Base-by-base conservation (phyloP, 768 basidiomycete species). In the Galerina marginata region DNA sequence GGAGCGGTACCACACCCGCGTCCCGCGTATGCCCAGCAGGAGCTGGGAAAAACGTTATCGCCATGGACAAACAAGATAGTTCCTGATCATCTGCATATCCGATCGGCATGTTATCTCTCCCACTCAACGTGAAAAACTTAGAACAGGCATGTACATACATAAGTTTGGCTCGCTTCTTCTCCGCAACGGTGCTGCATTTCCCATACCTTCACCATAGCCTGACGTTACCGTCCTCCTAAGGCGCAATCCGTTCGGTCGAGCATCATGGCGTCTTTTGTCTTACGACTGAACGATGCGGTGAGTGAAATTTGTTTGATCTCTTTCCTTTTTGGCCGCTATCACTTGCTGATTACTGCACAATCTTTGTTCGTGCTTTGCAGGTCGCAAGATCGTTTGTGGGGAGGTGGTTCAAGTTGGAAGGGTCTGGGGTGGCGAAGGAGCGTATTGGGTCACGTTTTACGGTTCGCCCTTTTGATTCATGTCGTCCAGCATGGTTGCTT, bases 361-460 rank as follows among this genome's bases (percentile, higher is more conserved):
- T 23, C 2, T 47, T 46, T 58, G 60, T 50, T 45, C 36, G 6
- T 39, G 43, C 33, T 54, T 40, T 47, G 42, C 36, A 85, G 83
- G 76, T 83, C 46, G 84, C 83, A 16, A 70, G 70, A 58, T 78
- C 81, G 14, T 71, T 75, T 57, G 74, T 82, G 9, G 90, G 90
- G 54, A 77, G 83, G 69, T 91, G 87, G 85, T 92, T 92, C 75
- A 78, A 82, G 54, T 78, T 92, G 25, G 90, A 91, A 59, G 90
- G 90, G 12, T 87, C 85, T 51, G 90, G 89, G 36, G 85, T 83
- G 65, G 77, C 81, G 29, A 81, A 82, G 53, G 86, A 87, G 67
- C 83, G 90, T 62, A 69, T 74, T 36, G 90, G 89, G 10, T 87
- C 89, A 14, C 78, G 83, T 59, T 91, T 90, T 66, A 80, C 82